phyloP scores from a whole-genome alignment of 768 basidiomycete species.

The Lactarius akahatsu region DNA sequence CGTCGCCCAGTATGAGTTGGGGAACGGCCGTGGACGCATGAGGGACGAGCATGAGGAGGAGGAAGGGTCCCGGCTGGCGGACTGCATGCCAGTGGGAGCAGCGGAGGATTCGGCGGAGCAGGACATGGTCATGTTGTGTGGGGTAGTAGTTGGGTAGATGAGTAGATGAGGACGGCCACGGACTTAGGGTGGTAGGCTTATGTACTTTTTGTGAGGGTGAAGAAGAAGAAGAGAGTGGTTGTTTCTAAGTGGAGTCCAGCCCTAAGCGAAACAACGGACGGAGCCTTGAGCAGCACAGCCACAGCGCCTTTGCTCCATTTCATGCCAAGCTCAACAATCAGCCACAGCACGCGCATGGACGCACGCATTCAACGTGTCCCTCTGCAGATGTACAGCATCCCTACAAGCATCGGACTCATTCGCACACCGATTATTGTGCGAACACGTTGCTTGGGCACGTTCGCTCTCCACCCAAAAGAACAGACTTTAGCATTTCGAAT shows the following conservation, averaged over 20 bases:
- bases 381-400: background rate
- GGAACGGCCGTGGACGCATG: conserved; percentile 54
- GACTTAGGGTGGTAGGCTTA: background rate
- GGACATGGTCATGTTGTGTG: background rate
- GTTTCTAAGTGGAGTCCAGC: conserved; percentile 8
- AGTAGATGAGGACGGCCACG: background rate
- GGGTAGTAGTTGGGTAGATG: background rate
- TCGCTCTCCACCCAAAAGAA: background rate
- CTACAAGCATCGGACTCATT: background rate
- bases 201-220: conserved; percentile 5
- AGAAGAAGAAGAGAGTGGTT: background rate
- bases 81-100: background rate
- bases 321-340: background rate
- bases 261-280: background rate
- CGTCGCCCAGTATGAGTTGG: conserved; percentile 87
- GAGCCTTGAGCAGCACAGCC: background rate
- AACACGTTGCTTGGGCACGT: background rate
- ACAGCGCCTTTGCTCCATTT: background rate
- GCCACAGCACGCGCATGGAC: background rate
- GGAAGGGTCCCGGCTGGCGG: background rate
- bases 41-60: conserved; percentile 11
- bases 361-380: background rate
- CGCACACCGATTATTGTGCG: background rate
- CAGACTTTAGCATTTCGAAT: background rate
- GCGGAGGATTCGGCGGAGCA: conserved; percentile 12